Percentiles rank a stretch among this genome's conserved stretches.
These are phyloP conservation scores for Hymenoscyphus scutula DNA, from an alignment of 2,329 filamentous ascomycete genomes.

Conservation along the genomic window DNA sequence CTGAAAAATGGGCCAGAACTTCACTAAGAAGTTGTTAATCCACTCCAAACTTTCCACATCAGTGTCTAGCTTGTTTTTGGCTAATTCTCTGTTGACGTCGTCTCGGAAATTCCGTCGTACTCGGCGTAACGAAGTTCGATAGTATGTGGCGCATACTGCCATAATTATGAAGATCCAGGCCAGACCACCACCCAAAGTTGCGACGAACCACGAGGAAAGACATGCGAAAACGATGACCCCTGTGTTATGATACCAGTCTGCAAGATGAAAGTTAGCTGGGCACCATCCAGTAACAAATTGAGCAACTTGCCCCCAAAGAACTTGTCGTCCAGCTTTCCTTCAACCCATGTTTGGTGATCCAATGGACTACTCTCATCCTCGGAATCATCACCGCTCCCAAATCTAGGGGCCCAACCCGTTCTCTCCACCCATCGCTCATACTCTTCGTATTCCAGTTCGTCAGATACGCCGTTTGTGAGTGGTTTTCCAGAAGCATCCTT, in stretches of 20 bases:
- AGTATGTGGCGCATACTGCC: constrained; percentile 90
- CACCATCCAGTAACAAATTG: neutral
- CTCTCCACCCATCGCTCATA: constrained; percentile 52
- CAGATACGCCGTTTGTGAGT: constrained; percentile 46
- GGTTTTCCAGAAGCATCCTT: constrained; percentile 48
- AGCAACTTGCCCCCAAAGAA: constrained; percentile 75
- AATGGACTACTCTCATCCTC: constrained; percentile 64
- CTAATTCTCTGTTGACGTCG: constrained; percentile 85
- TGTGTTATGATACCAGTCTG: constrained; percentile 98
- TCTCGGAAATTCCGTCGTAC: constrained; percentile 95
- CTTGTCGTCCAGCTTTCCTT: constrained; percentile 79
- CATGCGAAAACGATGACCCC: constrained; percentile 93
- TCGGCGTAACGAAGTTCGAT: constrained; percentile 88
- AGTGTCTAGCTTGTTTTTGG: constrained; percentile 81
- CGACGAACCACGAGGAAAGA: constrained; percentile 84
- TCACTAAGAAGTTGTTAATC: constrained; percentile 98
- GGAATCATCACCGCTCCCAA: constrained; percentile 61
- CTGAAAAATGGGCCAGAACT: constrained; percentile 99
- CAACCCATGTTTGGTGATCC: constrained; percentile 85
- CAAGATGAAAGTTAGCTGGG: constrained; percentile 16
- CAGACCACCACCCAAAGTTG: constrained; percentile 83
- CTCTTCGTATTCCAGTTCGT: constrained; percentile 48
- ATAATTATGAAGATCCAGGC: constrained; percentile 94
- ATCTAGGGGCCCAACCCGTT: constrained; percentile 86
- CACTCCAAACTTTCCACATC: constrained; percentile 93